A percentile compares a stretch with the other conserved stretches of the same genome.
These are phyloP conservation scores for Pseudocohnilembus persalinus DNA, from an alignment of 169 alveolate genomes.

Conservation along the genomic window DNA sequence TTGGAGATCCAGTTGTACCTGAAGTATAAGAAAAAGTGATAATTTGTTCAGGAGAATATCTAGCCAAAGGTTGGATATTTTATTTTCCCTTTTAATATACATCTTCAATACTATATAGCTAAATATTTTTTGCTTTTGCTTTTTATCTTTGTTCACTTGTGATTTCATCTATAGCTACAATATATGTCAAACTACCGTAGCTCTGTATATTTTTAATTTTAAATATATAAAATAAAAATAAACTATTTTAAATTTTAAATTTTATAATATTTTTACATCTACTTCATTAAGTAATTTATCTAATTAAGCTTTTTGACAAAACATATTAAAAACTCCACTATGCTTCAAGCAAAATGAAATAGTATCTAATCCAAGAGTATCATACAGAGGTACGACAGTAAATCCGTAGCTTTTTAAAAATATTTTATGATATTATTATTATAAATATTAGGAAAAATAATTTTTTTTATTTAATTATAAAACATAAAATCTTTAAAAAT, in stretches of 20 bases:
- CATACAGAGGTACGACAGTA: slow-evolving; percentile 50
- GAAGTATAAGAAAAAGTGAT: slow-evolving; percentile 95
- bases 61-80: slow-evolving; percentile 37
- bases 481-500: neutral
- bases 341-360: slow-evolving; percentile 49
- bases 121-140: slow-evolving; percentile 23
- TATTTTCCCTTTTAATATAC: slow-evolving; percentile 36
- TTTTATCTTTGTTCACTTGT: slow-evolving; percentile 26
- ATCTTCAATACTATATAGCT: slow-evolving; percentile 9
- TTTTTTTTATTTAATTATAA: too few relatives aligned
- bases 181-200: slow-evolving; percentile 24
- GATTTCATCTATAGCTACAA: slow-evolving; percentile 48
- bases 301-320: slow-evolving; percentile 47
- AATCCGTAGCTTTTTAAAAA: slow-evolving; percentile 13
- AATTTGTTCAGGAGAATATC: slow-evolving; percentile 71
- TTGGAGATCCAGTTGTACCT: slow-evolving; percentile 98
- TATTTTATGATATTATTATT: neutral
- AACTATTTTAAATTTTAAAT: too few relatives aligned
- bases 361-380: slow-evolving; percentile 61
- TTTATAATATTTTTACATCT: neutral
- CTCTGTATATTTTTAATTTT: neutral
- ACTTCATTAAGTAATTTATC: neutral
- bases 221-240: too few relatives aligned
- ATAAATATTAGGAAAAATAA: too few relatives aligned
- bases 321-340: slow-evolving; percentile 45